Evolutionary conservation across 495 filamentous ascomycete species (phyloP), one percentile per base, ranked within the genome.

Genomic region (Staphylotrichum longicolle): DNA sequence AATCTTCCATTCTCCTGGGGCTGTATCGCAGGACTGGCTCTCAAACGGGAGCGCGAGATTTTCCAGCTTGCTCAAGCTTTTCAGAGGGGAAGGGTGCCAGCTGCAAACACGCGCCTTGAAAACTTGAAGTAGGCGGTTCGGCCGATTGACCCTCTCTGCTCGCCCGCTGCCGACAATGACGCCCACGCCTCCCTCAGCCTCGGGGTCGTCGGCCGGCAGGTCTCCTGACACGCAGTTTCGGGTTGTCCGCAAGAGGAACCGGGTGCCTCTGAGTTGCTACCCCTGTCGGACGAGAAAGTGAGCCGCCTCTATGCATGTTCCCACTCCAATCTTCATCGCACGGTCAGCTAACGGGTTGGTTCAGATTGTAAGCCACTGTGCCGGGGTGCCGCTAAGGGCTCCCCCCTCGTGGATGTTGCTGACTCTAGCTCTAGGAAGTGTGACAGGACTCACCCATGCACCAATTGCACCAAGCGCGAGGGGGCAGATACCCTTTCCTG

Each of bases 261-360:
- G 94, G 59, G 90, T 99, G 14, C 94, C 94, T 37, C 80, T 99
- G 45, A 96, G 92, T 48, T 99, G 94, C 72, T 94, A 85, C 58
- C 92, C 94, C 30, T 99, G 94, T 72, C 82, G 94, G 67, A 88
- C 92, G 69, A 85, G 94, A 81, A 98, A 98, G 94, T 96, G 80
- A 82, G 89, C 41, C n/a, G 42, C 34, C 41, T 49, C 30, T 34
- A 47, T 55, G 49, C 60, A 56, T 61, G 55, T 42, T 47, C 40
- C 40, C 63, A 49, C 55, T 33, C 32, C 39, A n/a, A 64, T 45
- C n/a, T 44, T 48, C 42, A 27, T 10, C 9, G 42, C 48, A 39
- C 32, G 35, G 27, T 39, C 45, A 14, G 66, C 65, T 77, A 56
- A 75, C 56, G 37, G 52, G 37, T 32, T 30, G n/a, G 34, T 63